phyloP scores from a whole-genome alignment of 2,329 filamentous ascomycete genomes.

The Onygenales sp. region DNA sequence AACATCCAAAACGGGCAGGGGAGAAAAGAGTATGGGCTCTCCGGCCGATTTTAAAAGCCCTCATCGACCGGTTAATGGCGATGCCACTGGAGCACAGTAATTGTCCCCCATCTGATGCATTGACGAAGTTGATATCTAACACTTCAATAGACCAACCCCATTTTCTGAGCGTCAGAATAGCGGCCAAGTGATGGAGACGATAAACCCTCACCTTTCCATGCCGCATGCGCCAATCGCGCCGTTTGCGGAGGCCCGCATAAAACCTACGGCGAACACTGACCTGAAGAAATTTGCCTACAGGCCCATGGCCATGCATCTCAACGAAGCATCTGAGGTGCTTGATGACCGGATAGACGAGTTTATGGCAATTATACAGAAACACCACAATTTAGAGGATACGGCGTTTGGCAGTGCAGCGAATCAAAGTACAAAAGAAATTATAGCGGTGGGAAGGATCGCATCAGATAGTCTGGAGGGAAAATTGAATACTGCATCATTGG shows the following conservation, averaged over 20 bases:
- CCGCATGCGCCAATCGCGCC: constrained; percentile 63
- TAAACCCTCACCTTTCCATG: constrained; percentile 64
- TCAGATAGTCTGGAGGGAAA: constrained; percentile 75
- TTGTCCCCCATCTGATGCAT: not conserved
- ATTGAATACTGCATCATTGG: constrained; percentile 72
- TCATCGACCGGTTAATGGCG: constrained; percentile 23
- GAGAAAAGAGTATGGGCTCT: constrained; percentile 41
- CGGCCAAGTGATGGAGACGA: constrained; percentile 71
- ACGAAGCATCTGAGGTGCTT: constrained; percentile 82
- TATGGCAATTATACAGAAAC: constrained; percentile 58
- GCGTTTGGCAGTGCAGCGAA: constrained; percentile 80
- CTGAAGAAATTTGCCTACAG: constrained; percentile 86
- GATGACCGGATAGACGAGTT: constrained; percentile 96
- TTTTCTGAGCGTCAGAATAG: constrained; percentile 71
- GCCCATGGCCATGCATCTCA: constrained; percentile 87
- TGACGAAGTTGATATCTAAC: constrained; percentile 13
- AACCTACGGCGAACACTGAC: constrained; percentile 76
- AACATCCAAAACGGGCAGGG: constrained; percentile 32
- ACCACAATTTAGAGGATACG: constrained; percentile 66
- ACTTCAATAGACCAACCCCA: constrained; percentile 34
- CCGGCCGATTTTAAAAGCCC: constrained; percentile 36
- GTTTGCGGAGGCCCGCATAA: constrained; percentile 67
- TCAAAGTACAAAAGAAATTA: constrained; percentile 75
- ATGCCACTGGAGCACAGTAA: not conserved
- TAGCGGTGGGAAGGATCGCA: constrained; percentile 85